A percentile compares a stretch with the other conserved stretches of the same genome.
These are phyloP conservation scores for Silene coronaria DNA, from an alignment of 179 eudicot genomes.

Conservation along the genomic window DNA sequence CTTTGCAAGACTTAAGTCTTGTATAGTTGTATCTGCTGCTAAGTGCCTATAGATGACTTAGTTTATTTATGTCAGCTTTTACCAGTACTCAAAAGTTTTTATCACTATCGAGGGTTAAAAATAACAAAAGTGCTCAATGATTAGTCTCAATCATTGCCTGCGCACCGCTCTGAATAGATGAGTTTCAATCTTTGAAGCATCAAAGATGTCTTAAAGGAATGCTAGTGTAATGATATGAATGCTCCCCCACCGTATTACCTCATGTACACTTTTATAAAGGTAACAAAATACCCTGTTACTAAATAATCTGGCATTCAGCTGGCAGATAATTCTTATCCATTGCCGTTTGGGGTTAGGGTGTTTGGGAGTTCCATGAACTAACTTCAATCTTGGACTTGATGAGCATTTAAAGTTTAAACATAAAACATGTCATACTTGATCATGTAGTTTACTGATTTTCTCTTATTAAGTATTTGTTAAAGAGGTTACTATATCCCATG, in stretches of 20 bases:
- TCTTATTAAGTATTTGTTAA: conserved; percentile 5
- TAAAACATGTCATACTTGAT: not conserved
- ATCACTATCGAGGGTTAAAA: not conserved
- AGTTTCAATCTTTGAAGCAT: not conserved
- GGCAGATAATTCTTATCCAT: not conserved
- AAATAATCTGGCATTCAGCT: not conserved
- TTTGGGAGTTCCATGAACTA: not conserved
- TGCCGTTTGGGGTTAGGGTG: not conserved
- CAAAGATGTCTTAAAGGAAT: not conserved
- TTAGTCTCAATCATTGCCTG: not conserved
- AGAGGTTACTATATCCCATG: conserved; percentile 19
- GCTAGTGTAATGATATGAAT: conserved; percentile 1
- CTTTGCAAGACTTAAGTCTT: not conserved
- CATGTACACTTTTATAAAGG: not conserved
- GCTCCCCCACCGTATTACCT: not conserved
- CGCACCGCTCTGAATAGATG: not conserved
- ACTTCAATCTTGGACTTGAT: not conserved
- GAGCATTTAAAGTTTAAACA: not conserved
- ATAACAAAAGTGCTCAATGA: not conserved
- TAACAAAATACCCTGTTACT: not conserved
- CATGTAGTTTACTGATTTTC: not conserved
- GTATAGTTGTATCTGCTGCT: not conserved
- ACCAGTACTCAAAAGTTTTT: not conserved
- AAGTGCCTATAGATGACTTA: not conserved
- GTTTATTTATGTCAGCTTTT: not conserved